Evolutionary conservation across 495 filamentous ascomycete species (phyloP), one percentile per base, ranked within the genome.

Genomic region (Daldinia grandis): DNA sequence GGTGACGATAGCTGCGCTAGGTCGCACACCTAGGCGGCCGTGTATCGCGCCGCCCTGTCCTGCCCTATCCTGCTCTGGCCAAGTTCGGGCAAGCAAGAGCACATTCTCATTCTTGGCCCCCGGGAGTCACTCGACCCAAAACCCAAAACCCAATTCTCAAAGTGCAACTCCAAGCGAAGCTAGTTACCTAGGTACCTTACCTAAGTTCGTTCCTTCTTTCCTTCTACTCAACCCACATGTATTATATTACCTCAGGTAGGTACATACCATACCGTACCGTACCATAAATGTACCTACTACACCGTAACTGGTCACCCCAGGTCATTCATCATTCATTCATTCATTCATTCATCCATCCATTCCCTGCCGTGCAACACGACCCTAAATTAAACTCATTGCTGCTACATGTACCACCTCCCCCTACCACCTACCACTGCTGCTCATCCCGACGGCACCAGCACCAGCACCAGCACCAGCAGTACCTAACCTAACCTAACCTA

Each of bases 401-500:
- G 2, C 33, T 35, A 35, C 10, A 0, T 35, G 4, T 35, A 33
- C 9, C 2, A 0, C 31, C 25, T 27, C 1, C 25, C 25, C 25
- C 25, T 27, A 27, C 25, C 25, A 27, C 25, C 4, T 33, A 12
- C 31, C 10, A 3, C 31, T 21, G 2, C 40, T 19, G 42, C 42
- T 24, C 42, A 19, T 47, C 42, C 42, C 42, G 42, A 42, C 35
- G 35, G 33, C 31, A n/a, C n/a, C n/a, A n/a, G n/a, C n/a, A n/a
- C n/a, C n/a, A n/a, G n/a, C n/a, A n/a, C n/a, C n/a, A n/a, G n/a
- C n/a, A n/a, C n/a, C n/a, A n/a, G n/a, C n/a, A n/a, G n/a, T n/a
- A 42, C 59, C 60, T 35, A 27, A 9, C 25, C 19, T 40, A 31
- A 14, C 44, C 55, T 38, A 64, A 49, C 61, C 61, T 38, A 38